Conservation (phyloP, 305 asterid genomes). For the Petunia hybrid region DNA sequence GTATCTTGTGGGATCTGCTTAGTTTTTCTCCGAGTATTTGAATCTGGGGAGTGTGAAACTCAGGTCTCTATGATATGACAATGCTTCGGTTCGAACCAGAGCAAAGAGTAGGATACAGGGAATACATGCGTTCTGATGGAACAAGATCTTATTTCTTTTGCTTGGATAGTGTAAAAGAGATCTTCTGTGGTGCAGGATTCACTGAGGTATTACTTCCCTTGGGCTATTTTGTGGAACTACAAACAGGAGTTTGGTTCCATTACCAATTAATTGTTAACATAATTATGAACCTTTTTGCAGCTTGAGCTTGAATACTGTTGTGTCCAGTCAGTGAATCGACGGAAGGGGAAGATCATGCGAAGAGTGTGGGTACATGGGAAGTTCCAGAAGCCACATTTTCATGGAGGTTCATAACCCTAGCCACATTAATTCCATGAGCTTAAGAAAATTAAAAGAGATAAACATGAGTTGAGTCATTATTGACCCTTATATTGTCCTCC, state of each 20-base stretch:
- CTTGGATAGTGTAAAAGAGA: slow-evolving; percentile 61
- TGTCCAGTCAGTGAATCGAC: slow-evolving; percentile 70
- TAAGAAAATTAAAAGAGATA: slow-evolving; percentile 19
- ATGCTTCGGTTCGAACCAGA: slow-evolving; percentile 88
- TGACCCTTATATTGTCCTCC: slow-evolving; percentile 7
- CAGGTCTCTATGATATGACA: slow-evolving; percentile 96
- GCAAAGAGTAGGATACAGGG: slow-evolving; percentile 78
- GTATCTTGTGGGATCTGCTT: not conserved
- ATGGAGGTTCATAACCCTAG: slow-evolving; percentile 3
- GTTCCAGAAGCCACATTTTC: slow-evolving; percentile 58
- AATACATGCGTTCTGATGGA: slow-evolving; percentile 88
- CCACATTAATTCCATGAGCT: not conserved
- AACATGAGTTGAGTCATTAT: not conserved
- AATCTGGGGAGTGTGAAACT: slow-evolving; percentile 31
- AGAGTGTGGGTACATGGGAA: slow-evolving; percentile 92
- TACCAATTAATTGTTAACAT: not conserved
- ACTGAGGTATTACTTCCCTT: slow-evolving; percentile 57
- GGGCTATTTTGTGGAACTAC: not conserved
- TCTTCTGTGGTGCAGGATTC: slow-evolving; percentile 75
- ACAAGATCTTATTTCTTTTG: slow-evolving; percentile 93
- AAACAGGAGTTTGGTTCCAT: not conserved
- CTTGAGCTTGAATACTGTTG: slow-evolving; percentile 84
- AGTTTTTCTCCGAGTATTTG: slow-evolving; percentile 22
- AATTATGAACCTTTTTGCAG: slow-evolving; percentile 46
- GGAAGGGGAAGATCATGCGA: slow-evolving; percentile 70